These are phyloP conservation scores for Acacia confusa DNA, from an alignment of 306 rosid genomes.

Conservation along the genomic window DNA sequence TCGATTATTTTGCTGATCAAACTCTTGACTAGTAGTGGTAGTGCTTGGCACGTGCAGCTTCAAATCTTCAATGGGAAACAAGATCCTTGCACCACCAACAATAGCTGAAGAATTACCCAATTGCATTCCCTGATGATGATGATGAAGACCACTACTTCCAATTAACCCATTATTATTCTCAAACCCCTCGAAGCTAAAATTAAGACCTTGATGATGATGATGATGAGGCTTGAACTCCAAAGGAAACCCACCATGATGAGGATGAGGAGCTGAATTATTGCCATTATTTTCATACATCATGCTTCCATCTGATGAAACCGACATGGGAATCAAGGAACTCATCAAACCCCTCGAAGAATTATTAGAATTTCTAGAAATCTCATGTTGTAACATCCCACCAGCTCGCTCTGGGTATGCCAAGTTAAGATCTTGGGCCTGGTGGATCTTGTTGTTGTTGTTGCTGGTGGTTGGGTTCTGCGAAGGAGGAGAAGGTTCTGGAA, in stretches of 20 bases:
- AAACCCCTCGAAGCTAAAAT: conserved; percentile 72
- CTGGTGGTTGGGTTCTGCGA: conserved; percentile 47
- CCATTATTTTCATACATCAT: conserved; percentile 34
- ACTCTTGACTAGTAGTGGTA: conserved; percentile 28
- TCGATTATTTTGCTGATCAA: conserved; percentile 43
- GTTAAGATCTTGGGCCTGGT: conserved; percentile 89
- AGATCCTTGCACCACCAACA: conserved; percentile 58
- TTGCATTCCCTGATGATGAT: conserved; percentile 56
- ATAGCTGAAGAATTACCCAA: conserved; percentile 22
- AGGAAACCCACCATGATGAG: conserved; percentile 36
- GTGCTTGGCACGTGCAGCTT: conserved; percentile 70
- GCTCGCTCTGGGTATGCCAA: conserved; percentile 59
- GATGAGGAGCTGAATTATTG: conserved; percentile 33
- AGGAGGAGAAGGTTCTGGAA: conserved; percentile 53
- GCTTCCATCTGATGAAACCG: conserved; percentile 31
- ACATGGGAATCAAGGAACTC: conserved; percentile 63
- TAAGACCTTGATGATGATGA: conserved; percentile 37
- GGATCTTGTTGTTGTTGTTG: conserved; percentile 49
- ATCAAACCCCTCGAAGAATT: conserved; percentile 52
- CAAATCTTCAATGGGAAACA: conserved; percentile 79
- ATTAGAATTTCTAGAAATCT: neutral
- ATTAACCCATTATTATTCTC: conserved; percentile 50
- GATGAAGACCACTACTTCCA: conserved; percentile 44
- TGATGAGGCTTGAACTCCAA: conserved; percentile 65
- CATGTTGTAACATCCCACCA: neutral